These are phyloP conservation scores for Acanthamoeba lenticulata DNA, from an alignment of 208 protist species.

Conservation along the genomic window DNA sequence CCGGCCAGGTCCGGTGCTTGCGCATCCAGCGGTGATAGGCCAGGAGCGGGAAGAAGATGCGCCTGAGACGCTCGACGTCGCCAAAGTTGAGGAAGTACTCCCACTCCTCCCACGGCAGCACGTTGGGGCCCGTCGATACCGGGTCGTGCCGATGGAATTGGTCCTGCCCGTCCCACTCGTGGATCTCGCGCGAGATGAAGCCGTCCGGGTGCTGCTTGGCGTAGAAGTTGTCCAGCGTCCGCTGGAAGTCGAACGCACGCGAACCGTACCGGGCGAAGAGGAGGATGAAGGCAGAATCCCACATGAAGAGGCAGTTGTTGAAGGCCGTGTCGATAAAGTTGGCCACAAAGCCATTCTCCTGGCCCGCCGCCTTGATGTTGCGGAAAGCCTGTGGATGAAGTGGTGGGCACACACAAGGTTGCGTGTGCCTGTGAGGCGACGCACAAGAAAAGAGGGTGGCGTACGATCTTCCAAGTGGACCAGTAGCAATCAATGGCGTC, in stretches of 20 bases:
- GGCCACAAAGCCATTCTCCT: conserved; percentile 50
- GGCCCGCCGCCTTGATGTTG: conserved; percentile 3
- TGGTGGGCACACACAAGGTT: not conserved
- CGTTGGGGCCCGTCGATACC: conserved; percentile 6
- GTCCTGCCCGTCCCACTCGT: conserved; percentile 40
- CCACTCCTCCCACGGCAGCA: conserved; percentile 54
- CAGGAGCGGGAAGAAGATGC: conserved; percentile 47
- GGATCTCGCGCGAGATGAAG: conserved; percentile 40
- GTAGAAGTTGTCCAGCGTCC: conserved; percentile 65
- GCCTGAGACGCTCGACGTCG: not conserved
- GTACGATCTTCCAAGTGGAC: conserved; percentile 45
- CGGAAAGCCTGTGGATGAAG: not conserved
- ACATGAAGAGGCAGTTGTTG: conserved; percentile 63
- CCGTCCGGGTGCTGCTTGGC: conserved; percentile 60
- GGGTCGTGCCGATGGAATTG: conserved; percentile 48
- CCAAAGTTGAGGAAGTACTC: conserved; percentile 60
- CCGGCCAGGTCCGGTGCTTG: conserved; percentile 53
- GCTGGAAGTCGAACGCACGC: conserved; percentile 39
- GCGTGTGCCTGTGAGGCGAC: no score
- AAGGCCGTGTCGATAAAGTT: conserved; percentile 60
- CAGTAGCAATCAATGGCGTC: conserved; percentile 59
- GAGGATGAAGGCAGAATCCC: conserved; percentile 56
- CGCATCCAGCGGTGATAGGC: conserved; percentile 50
- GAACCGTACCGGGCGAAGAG: conserved; percentile 35
- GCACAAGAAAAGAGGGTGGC: not conserved